A percentile compares a stretch with the other conserved stretches of the same genome.
Evolutionary conservation across 345 rosid species (phyloP).

Genomic region (Arabidopsis suecica): DNA sequence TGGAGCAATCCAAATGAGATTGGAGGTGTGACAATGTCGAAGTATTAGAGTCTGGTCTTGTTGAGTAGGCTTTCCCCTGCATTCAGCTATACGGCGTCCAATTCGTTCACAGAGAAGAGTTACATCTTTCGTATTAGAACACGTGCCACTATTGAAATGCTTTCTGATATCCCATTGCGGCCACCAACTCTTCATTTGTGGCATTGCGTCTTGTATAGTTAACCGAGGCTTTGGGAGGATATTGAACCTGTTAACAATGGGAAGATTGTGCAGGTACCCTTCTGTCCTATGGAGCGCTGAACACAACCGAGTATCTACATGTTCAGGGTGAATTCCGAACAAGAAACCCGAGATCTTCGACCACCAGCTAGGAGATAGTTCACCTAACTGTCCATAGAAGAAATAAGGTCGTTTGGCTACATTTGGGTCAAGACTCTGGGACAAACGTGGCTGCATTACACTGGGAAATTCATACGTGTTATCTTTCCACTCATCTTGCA

Average conservation of each 20-base stretch:
- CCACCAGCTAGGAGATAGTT: slow-evolving; percentile 59
- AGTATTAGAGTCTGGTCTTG: slow-evolving; percentile 70
- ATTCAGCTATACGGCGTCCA: slow-evolving; percentile 54
- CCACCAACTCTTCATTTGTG: slow-evolving; percentile 81
- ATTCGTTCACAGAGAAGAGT: slow-evolving; percentile 67
- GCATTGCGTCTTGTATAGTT: slow-evolving; percentile 72
- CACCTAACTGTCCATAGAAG: slow-evolving; percentile 71
- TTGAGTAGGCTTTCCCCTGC: slow-evolving; percentile 56
- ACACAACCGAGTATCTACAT: slow-evolving; percentile 62
- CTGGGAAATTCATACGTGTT: slow-evolving; percentile 38
- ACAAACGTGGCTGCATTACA: slow-evolving; percentile 50
- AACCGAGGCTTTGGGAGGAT: slow-evolving; percentile 60
- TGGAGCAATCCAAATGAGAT: slow-evolving; percentile 81
- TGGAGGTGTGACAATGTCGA: slow-evolving; percentile 55
- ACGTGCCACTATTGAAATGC: slow-evolving; percentile 53
- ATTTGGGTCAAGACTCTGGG: slow-evolving; percentile 51
- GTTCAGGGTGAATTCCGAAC: slow-evolving; percentile 70
- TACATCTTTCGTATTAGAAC: slow-evolving; percentile 46
- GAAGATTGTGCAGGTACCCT: slow-evolving; percentile 93
- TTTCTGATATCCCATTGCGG: slow-evolving; percentile 94
- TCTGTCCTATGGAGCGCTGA: slow-evolving; percentile 78
- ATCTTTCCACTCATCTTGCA: slow-evolving; percentile 51
- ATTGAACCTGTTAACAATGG: slow-evolving; percentile 59
- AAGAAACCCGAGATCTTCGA: slow-evolving; percentile 69
- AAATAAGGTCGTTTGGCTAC: slow-evolving; percentile 76